Evolutionary conservation across 2,329 filamentous ascomycete species (phyloP), one percentile per base, ranked within the genome.

Genomic region (Colletotrichum spinosum): DNA sequence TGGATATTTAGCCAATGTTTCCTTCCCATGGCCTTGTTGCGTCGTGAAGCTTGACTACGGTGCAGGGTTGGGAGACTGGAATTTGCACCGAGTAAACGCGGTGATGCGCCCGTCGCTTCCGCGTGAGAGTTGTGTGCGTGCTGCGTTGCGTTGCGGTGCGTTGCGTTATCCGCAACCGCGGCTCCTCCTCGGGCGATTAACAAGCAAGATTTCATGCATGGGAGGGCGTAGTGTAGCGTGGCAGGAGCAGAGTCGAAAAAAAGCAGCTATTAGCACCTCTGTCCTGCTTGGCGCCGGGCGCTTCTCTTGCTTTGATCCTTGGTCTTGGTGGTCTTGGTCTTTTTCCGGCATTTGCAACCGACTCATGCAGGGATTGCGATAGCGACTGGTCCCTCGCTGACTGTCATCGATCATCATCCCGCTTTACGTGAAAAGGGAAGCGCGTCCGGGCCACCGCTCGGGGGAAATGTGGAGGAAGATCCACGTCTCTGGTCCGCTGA

Each of bases 381-480:
- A 49, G 52, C 58, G 39, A 62, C 15, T 51, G 51, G 44, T 44
- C 38, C 62, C 55, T 59, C 46, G 48, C 51, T 37, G 37, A 13
- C 35, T 46, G 52, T 38, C 62, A 63, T 66, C 58, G 63, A 66
- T 66, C 58, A 66, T 53, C 63, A 41, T 66, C 63, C 58, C 58
- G 48, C 48, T 33, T 65, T 66, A 53, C 52, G 63, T 53, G 58
- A 63, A 66, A 65, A 66, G 58, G 58, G 63, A 59, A 66, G 63
- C 53, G 62, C 58, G 42, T 57, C 63, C 63, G 63, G 62, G 63
- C 63, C 63, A 46, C 58, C 63, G 57, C 59, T 66, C 63, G 63
- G 63, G 59, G 63, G 49, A 63, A 66, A 66, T 53, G 63, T 57
- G 63, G 63, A 66, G 60, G 61, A 34, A 25, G 25, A 25, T 25